phyloP scores from a whole-genome alignment of 1,284 basidiomycete species.

The Leccinum solheimii region DNA sequence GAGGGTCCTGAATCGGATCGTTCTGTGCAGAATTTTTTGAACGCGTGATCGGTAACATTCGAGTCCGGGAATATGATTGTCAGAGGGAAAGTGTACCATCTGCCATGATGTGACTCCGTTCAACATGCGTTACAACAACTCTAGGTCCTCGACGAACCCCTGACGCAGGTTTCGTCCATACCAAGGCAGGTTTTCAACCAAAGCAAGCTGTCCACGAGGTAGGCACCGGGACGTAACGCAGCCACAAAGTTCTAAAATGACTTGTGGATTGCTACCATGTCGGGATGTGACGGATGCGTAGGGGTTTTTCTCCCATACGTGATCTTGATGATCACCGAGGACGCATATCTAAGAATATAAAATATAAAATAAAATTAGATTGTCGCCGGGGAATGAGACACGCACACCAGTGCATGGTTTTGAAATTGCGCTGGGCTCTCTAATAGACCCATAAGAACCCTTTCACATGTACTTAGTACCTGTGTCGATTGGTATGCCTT shows the following conservation, averaged over 20 bases:
- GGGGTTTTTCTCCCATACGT: neutral
- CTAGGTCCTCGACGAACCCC: neutral
- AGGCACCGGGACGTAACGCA: neutral
- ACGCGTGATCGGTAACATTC: neutral
- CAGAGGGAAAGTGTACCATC: neutral
- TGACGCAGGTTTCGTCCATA: neutral
- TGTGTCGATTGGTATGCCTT: neutral
- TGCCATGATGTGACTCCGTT: neutral
- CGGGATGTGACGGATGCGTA: neutral
- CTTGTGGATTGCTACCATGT: neutral
- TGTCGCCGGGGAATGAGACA: neutral
- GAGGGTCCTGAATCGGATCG: constrained; percentile 1
- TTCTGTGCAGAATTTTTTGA: neutral
- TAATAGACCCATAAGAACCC: neutral
- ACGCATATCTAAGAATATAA: neutral
- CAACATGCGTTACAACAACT: neutral
- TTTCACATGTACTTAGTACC: neutral
- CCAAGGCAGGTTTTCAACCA: neutral
- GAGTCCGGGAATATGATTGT: neutral
- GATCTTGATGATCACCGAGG: neutral
- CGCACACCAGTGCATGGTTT: neutral
- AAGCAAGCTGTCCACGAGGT: neutral
- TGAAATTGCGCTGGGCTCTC: neutral
- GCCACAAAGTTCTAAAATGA: neutral
- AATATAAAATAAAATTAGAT: neutral